Base-by-base conservation (phyloP, 177 flowering plant genomes). In the Telopea speciosissima region DNA sequence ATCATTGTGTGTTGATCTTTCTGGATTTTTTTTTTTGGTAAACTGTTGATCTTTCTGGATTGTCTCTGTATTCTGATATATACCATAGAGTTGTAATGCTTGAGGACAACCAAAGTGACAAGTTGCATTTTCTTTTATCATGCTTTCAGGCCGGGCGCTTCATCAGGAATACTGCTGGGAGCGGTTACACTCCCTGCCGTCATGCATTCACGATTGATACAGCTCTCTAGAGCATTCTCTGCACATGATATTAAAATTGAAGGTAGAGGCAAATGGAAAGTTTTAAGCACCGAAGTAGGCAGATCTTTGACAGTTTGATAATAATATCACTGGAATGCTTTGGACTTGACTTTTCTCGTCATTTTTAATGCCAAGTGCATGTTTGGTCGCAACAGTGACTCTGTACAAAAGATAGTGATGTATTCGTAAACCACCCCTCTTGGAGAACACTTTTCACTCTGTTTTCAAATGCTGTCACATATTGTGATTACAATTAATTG, bases 111-210 rank as follows among this genome's bases (percentile, higher is more conserved):
- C 42, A 28, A 14, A 6, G 31, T 14, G n/a, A 17, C 5, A 28
- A 28, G 42, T 28, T 63, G 7, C 28, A 24, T 44, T 66, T 16
- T 69, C 21, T 58, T 66, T 64, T 60, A 58, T 9, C 24, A 44
- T 33, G 10, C 23, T 59, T 77, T 44, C 78, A 94, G 99, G 86
- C 90, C 85, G 21, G 99, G 93, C 63, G 91, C 85, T 76, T 87
- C 97, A 0, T 89, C 97, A 10, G 98, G 99, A 44, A 85, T 94
- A 72, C 79, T 94, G 61, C 77, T 94, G 21, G 99, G 97, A 26
- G 87, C 97, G 24, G 85, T 94, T 62, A 89, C 97, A 21, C 66
- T 92, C 68, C 99, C 99, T n/a, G 73, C 89, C 28, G 83, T 90
- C 68, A 76, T 88, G 85, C 52, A 87, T 8, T 86, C 99, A 7